These are phyloP conservation scores for Rubroboletus pulcherrimus DNA, from an alignment of 768 basidiomycete species.

Conservation along the genomic window DNA sequence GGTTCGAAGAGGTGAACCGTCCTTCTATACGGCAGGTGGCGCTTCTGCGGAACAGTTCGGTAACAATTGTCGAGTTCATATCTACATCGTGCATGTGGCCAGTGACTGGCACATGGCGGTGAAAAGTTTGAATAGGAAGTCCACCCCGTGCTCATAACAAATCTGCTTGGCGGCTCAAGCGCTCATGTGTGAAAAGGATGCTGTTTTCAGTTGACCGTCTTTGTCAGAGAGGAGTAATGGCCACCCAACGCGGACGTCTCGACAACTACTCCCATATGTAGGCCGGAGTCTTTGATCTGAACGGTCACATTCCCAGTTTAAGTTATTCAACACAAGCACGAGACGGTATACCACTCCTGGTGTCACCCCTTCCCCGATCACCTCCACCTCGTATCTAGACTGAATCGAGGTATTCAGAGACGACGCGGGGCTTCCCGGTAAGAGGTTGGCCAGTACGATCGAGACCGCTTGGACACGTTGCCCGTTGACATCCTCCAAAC, in stretches of 20 bases:
- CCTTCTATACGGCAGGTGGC: too few species aligned
- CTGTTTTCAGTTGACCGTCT: conserved; percentile 37
- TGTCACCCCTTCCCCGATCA: conserved; percentile 35
- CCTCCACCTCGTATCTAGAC: conserved; percentile 32
- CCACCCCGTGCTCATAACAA: too few species aligned
- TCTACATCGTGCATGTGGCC: too few species aligned
- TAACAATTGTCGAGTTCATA: too few species aligned
- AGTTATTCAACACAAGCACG: conserved; percentile 39
- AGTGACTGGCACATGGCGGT: too few species aligned
- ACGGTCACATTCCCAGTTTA: conserved; percentile 28
- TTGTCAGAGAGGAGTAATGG: conserved; percentile 34
- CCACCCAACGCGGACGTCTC: conserved; percentile 39
- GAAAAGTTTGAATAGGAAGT: too few species aligned
- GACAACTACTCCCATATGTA: conserved; percentile 30
- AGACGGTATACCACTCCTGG: conserved; percentile 44
- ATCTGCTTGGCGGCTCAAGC: conserved; percentile 37
- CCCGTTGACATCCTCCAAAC: conserved; percentile 41
- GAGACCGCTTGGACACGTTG: conserved; percentile 46
- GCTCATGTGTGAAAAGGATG: conserved; percentile 44
- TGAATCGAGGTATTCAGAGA: conserved; percentile 31
- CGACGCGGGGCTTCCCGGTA: conserved; percentile 32
- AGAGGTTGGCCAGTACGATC: conserved; percentile 49
- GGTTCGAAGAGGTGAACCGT: too few species aligned
- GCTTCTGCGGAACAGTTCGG: too few species aligned
- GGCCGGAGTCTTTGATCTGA: conserved; percentile 29